A percentile compares a stretch with the other conserved stretches of the same genome.
Evolutionary conservation across 352 stramenopile species (phyloP).

Genomic region (Globisporangium viniferum): DNA sequence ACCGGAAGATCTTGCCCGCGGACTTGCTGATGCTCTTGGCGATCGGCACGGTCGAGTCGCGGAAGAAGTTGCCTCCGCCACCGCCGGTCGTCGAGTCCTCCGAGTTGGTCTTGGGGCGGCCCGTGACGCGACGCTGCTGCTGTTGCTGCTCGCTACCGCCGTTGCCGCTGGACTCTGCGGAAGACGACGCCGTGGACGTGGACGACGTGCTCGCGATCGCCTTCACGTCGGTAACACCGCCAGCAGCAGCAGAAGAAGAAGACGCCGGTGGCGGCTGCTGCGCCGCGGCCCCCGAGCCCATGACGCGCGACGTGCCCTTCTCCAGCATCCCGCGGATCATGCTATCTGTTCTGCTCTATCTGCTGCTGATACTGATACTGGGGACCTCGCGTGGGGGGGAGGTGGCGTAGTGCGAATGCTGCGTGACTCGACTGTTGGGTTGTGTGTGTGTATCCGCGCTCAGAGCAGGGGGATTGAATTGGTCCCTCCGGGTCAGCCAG

Average conservation of each 20-base stretch:
- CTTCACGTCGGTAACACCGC: neutral
- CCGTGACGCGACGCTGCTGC: neutral
- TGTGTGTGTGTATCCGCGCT: conserved; percentile 3
- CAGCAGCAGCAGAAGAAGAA: neutral
- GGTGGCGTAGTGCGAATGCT: neutral
- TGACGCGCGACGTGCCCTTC: conserved; percentile 11
- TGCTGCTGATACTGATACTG: neutral
- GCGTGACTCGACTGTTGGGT: neutral
- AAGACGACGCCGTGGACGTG: conserved; percentile 3
- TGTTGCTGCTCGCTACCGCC: neutral
- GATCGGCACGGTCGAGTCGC: conserved; percentile 18
- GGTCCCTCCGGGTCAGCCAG: neutral
- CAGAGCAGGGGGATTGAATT: neutral
- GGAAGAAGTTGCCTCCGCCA: conserved; percentile 4
- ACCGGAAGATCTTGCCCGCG: conserved; percentile 16
- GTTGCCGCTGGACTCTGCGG: conserved; percentile 9
- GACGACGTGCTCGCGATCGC: neutral
- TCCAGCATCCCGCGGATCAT: conserved; percentile 23
- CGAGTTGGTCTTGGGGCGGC: conserved; percentile 9
- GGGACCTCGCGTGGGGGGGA: neutral
- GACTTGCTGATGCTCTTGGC: conserved; percentile 16
- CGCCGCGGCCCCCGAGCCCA: neutral
- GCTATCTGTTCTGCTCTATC: neutral
- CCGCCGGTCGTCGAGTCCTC: conserved; percentile 9
- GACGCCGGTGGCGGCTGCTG: neutral